Evolutionary conservation across 331 rosid genomes (phyloP).

Genomic region (Spiraea crenata): DNA sequence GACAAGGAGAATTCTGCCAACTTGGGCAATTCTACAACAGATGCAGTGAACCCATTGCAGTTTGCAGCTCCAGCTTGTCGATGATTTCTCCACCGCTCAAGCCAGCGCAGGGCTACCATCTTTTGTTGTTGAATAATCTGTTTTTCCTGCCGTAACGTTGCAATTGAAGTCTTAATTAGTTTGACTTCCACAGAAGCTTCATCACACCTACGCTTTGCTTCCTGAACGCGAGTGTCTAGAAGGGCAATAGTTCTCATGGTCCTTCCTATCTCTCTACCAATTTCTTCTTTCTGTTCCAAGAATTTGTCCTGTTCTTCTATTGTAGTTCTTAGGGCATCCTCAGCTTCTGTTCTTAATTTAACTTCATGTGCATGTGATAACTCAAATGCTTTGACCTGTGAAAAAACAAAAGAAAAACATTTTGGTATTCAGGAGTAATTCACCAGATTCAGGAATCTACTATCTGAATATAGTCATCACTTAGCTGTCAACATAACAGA

Average conservation of each 20-base stretch:
- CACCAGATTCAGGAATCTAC: slow-evolving; percentile 23
- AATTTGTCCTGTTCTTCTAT: slow-evolving; percentile 57
- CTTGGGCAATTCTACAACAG: slow-evolving; percentile 53
- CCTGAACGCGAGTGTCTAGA: slow-evolving; percentile 57
- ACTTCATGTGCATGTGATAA: slow-evolving; percentile 46
- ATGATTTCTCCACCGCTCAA: slow-evolving; percentile 70
- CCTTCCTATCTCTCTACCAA: slow-evolving; percentile 46
- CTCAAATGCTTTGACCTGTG: slow-evolving; percentile 54
- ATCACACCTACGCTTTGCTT: slow-evolving; percentile 58
- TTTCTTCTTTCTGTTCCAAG: slow-evolving; percentile 51
- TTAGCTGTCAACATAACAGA: background rate
- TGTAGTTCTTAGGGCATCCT: slow-evolving; percentile 45
- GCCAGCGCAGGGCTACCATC: slow-evolving; percentile 76
- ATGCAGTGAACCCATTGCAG: slow-evolving; percentile 51
- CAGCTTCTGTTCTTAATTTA: slow-evolving; percentile 54
- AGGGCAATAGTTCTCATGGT: slow-evolving; percentile 69
- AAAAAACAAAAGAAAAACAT: slow-evolving; percentile 2
- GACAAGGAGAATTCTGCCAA: slow-evolving; percentile 74
- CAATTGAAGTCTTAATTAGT: slow-evolving; percentile 69
- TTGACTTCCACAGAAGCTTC: slow-evolving; percentile 64
- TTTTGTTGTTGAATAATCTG: slow-evolving; percentile 69
- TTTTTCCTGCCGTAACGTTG: slow-evolving; percentile 66
- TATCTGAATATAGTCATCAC: background rate
- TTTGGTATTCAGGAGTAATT: slow-evolving; percentile 13
- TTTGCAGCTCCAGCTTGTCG: slow-evolving; percentile 58